Conservation (phyloP, 1,139 yeast genomes). For the Geotrichum restrictum region DNA sequence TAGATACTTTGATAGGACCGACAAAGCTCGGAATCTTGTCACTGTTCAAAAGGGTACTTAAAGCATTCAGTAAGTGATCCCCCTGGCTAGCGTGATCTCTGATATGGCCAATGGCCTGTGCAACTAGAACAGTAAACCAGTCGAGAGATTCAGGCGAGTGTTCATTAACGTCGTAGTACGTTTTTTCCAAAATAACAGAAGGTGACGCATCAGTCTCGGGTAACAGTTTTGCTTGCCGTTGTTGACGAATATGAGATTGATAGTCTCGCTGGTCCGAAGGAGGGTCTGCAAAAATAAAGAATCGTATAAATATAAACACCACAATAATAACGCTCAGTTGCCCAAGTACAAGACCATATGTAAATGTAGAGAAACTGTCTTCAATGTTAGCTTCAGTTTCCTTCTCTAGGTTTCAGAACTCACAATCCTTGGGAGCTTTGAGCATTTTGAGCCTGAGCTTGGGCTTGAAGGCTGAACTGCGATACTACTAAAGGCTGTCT, state of each 20-base stretch:
- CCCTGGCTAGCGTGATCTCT: slow-evolving; percentile 80
- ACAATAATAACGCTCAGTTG: slow-evolving; percentile 78
- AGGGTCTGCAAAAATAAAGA: slow-evolving; percentile 82
- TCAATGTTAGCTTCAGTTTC: neutral
- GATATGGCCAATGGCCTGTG: slow-evolving; percentile 82
- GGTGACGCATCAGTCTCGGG: slow-evolving; percentile 35
- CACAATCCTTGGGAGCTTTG: slow-evolving; percentile 8
- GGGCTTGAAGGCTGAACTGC: neutral
- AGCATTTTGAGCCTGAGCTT: too few species aligned
- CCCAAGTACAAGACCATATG: slow-evolving; percentile 49
- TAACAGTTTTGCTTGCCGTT: slow-evolving; percentile 33
- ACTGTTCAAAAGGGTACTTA: slow-evolving; percentile 52
- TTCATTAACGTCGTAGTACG: slow-evolving; percentile 83
- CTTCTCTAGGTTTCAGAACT: neutral
- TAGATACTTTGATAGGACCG: slow-evolving; percentile 74
- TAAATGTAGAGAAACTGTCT: slow-evolving; percentile 30
- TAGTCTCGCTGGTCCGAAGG: slow-evolving; percentile 36
- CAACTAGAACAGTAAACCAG: slow-evolving; percentile 93
- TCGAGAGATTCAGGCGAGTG: slow-evolving; percentile 89
- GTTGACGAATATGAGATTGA: slow-evolving; percentile 29
- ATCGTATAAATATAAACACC: slow-evolving; percentile 71
- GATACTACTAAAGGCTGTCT: neutral
- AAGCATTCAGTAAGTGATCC: slow-evolving; percentile 76
- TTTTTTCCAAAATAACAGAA: slow-evolving; percentile 68
- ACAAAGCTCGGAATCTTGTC: slow-evolving; percentile 72